Evolutionary conservation across 345 rosid species (phyloP).

Genomic region (Barbarea vulgaris): DNA sequence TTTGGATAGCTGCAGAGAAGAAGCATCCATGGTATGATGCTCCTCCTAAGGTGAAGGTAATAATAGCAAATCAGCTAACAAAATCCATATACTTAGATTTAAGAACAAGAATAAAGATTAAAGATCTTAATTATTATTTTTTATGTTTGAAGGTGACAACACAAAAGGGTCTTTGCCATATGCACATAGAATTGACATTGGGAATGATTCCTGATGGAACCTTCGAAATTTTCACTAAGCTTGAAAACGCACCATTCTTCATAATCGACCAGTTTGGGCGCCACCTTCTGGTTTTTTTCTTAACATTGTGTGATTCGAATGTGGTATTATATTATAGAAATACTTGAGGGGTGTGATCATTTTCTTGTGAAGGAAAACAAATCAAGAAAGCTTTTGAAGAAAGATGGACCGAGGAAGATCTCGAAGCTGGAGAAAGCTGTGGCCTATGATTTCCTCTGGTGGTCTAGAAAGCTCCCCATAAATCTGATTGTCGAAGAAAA

Average conservation of each 20-base stretch:
- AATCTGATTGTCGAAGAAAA: too few relatives aligned
- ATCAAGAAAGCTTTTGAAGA: constrained; percentile 8
- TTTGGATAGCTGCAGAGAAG: constrained; percentile 57
- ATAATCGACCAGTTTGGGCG: neutral
- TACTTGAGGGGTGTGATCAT: neutral
- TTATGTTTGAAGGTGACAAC: constrained; percentile 21
- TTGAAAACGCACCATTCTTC: neutral
- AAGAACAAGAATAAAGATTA: too few relatives aligned
- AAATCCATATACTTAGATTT: too few relatives aligned
- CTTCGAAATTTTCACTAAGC: constrained; percentile 19
- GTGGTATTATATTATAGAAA: neutral
- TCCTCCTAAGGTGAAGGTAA: constrained; percentile 61
- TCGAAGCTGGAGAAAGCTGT: neutral
- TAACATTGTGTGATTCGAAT: neutral
- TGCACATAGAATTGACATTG: constrained; percentile 27
- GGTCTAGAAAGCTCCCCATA: too few relatives aligned
- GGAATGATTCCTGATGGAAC: constrained; percentile 10
- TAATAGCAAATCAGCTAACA: neutral
- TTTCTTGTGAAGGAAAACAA: neutral
- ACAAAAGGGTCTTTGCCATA: constrained; percentile 64
- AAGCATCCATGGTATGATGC: constrained; percentile 58
- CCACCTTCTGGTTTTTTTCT: neutral
- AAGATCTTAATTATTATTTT: neutral
- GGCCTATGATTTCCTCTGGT: neutral
- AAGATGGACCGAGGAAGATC: constrained; percentile 3